Evolutionary conservation across 257 asterid species (phyloP).

Genomic region (Ilex aquifolium): DNA sequence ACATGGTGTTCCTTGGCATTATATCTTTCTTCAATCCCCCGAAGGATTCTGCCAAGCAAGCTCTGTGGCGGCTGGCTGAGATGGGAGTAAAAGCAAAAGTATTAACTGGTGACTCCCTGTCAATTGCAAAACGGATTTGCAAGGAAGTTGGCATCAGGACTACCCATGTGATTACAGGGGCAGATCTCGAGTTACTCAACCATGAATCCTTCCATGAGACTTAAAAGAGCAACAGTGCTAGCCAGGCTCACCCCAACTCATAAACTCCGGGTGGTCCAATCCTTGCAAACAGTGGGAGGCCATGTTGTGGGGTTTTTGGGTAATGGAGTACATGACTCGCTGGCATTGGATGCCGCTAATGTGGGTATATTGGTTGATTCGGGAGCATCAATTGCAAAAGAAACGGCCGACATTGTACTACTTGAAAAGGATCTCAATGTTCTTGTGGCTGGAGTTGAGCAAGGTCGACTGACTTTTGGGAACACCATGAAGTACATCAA

Average conservation of each 20-base stretch:
- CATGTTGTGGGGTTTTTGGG: constrained; percentile 19
- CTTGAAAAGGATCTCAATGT: constrained; percentile 23
- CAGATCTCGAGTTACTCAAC: constrained; percentile 24
- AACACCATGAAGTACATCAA: constrained; percentile 22
- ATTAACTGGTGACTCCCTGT: constrained; percentile 17
- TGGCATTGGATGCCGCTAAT: constrained; percentile 23
- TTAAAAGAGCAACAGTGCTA: constrained; percentile 17
- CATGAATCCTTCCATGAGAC: constrained; percentile 17
- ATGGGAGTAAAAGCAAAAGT: constrained; percentile 23
- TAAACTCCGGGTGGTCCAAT: constrained; percentile 18
- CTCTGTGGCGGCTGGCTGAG: constrained; percentile 14
- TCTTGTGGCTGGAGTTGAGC: constrained; percentile 21
- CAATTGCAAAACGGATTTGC: constrained; percentile 21
- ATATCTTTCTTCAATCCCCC: constrained; percentile 17
- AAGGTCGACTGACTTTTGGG: constrained; percentile 21
- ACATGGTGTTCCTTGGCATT: constrained; percentile 18
- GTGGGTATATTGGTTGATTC: constrained; percentile 25
- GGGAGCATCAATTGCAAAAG: constrained; percentile 16
- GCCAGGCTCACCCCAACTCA: constrained; percentile 22
- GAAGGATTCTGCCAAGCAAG: constrained; percentile 21
- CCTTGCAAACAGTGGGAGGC: constrained; percentile 11
- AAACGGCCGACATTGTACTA: constrained; percentile 15
- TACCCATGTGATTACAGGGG: constrained; percentile 14
- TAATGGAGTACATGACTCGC: constrained; percentile 21
- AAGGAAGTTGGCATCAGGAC: constrained; percentile 22